Evolutionary conservation across 1,139 yeast genomes (phyloP), one percentile per base, ranked within the genome.

Genomic region (Hanseniaspora sp.): DNA sequence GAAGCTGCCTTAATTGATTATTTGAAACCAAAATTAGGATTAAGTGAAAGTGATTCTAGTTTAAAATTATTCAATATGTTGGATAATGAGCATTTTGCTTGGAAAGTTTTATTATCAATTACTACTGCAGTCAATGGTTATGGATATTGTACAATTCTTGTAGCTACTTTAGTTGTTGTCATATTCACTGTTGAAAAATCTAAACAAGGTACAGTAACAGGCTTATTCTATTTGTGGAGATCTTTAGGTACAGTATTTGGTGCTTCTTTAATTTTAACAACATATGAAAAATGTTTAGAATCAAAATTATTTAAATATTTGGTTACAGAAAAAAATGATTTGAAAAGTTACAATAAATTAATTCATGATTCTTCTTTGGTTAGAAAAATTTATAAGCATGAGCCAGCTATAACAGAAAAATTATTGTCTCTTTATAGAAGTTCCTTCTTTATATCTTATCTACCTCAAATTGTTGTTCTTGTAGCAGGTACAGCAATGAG

Each of bases 241-340:
- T 74, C 78, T 2, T 64, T 74, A 51, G 79, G 79, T 30, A 72
- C 72, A 54, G 76, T 74, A 13, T 58, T 73, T 12, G 78, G 79
- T 54, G 75, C 74, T 1, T 74, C 78, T 3, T 60, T 74, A 4
- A 66, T 75, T 0, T 61, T 75, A 30, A 68, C 72, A 3, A 58
- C 70, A 0, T 75, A 69, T 59, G 71, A 69, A 49, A 62, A 62
- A 45, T 60, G 63, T 7, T 58, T 72, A 47, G 52, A 62, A 23
- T 52, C 56, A 12, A 64, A 63, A 18, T 55, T 72, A 35, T 62
- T 66, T 60, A 59, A 58, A 7, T 71, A 62, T 56, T 63, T 69
- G 46, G 52, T 57, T 2, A 2, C 39, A 15, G 51, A 61, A 15
- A 60, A 56, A 31, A 62, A 63, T 1, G 64, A 69, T 61, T 71